A percentile compares a stretch with the other conserved stretches of the same genome.
These are phyloP conservation scores for Ophiostoma sp. DNA, from an alignment of 2,329 filamentous ascomycete species.

Conservation along the genomic window DNA sequence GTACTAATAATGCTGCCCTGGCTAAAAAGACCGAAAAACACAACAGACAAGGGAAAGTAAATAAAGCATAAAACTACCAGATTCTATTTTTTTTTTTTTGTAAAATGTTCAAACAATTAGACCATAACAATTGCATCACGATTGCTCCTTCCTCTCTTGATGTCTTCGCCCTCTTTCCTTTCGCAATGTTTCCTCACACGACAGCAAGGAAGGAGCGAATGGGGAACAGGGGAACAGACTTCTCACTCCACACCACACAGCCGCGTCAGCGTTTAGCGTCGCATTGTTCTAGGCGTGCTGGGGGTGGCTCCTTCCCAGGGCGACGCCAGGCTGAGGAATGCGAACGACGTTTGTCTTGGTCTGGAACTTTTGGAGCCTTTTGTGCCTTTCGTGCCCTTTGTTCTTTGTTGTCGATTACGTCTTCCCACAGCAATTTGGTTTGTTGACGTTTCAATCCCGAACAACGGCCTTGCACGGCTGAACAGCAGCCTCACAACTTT, in stretches of 20 bases:
- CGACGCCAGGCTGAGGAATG: background rate
- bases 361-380: background rate
- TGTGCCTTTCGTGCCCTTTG: background rate
- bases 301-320: background rate
- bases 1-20: background rate
- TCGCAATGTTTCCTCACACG: background rate
- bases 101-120: background rate
- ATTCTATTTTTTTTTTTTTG: background rate
- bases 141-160: background rate
- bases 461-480: background rate
- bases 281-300: background rate
- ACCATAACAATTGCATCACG: background rate
- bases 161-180: background rate
- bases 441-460: background rate
- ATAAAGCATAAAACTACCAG: background rate
- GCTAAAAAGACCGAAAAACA: background rate
- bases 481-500: background rate
- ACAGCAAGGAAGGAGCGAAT: background rate
- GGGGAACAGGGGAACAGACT: background rate
- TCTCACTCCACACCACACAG: background rate
- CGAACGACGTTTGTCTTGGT: background rate
- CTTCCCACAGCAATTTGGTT: background rate
- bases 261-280: background rate
- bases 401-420: background rate
- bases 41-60: background rate